Evolutionary conservation across 2,329 filamentous ascomycete genomes (phyloP).

Genomic region (Scortechinia acanthostroma): DNA sequence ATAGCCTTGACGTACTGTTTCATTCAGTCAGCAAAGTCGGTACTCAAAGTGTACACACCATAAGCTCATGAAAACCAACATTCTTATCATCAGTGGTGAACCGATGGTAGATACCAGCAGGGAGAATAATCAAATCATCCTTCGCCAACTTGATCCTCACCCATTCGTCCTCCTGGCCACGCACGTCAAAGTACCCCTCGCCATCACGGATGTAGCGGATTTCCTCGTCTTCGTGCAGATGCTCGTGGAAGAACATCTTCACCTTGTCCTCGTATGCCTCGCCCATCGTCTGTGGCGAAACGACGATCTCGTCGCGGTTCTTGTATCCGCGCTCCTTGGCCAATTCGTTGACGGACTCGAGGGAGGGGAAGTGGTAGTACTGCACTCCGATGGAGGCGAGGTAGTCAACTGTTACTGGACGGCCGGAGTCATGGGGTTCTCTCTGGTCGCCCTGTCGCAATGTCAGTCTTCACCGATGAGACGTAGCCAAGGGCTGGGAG

Average conservation of each 20-base stretch:
- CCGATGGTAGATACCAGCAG: constrained; percentile 90
- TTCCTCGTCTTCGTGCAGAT: constrained; percentile 96
- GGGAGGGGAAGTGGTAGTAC: constrained; percentile 61
- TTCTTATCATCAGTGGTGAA: constrained; percentile 92
- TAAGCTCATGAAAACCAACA: constrained; percentile 35
- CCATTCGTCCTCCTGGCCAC: constrained; percentile 78
- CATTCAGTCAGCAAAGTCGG: constrained; percentile 4
- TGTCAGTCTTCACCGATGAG: not conserved
- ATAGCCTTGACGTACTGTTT: constrained; percentile 85
- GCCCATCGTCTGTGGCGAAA: constrained; percentile 80
- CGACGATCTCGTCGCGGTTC: constrained; percentile 88
- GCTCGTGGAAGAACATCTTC: constrained; percentile 87
- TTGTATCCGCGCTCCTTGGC: constrained; percentile 75
- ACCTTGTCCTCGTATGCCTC: constrained; percentile 87
- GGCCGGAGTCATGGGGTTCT: constrained; percentile 78
- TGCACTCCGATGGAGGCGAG: constrained; percentile 73
- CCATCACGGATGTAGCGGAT: constrained; percentile 90
- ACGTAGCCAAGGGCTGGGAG: not conserved
- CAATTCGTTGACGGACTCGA: constrained; percentile 66
- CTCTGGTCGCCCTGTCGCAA: constrained; percentile 80
- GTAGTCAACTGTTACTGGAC: constrained; percentile 52
- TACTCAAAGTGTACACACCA: not conserved
- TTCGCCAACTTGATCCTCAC: constrained; percentile 75
- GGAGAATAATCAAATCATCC: constrained; percentile 84
- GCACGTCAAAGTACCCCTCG: constrained; percentile 86